phyloP scores from a whole-genome alignment of 441 rosid species.

The Heliophila coronopifolia region DNA sequence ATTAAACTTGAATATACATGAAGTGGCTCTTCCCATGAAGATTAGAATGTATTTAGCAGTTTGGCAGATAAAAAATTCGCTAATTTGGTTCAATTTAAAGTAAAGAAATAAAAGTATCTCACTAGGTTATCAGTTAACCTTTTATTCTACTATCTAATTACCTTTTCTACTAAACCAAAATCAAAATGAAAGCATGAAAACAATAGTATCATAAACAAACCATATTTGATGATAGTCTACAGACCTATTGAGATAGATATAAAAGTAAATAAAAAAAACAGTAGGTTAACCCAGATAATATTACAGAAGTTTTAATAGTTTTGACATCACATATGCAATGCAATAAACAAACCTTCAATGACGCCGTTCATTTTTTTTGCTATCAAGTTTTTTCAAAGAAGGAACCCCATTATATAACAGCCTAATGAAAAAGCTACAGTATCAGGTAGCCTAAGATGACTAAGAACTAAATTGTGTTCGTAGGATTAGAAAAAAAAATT shows the following conservation, averaged over 20 bases:
- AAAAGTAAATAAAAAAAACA: background rate
- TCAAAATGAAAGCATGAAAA: slow-evolving; percentile 1
- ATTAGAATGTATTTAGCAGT: background rate
- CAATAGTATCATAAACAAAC: background rate
- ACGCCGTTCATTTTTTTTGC: background rate
- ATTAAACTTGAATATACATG: slow-evolving; percentile 4
- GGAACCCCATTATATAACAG: background rate
- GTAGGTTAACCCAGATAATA: background rate
- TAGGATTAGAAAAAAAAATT: background rate
- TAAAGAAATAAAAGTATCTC: background rate
- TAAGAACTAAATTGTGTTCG: background rate
- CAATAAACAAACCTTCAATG: background rate
- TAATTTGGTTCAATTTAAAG: background rate
- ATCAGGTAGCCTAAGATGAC: slow-evolving; percentile 11
- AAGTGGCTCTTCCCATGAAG: background rate
- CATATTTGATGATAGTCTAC: background rate
- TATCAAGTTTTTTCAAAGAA: background rate
- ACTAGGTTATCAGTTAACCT: slow-evolving; percentile 7
- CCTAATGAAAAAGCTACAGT: background rate
- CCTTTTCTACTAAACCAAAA: background rate
- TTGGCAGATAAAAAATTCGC: background rate
- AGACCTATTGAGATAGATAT: background rate
- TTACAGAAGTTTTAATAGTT: no score
- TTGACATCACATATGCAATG: no score
- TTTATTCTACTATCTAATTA: background rate